Percentiles rank a stretch among this genome's conserved stretches.
These are phyloP conservation scores for Hsuehochloa calcarea DNA, from an alignment of 176 grass and related monocot genomes.

Conservation along the genomic window DNA sequence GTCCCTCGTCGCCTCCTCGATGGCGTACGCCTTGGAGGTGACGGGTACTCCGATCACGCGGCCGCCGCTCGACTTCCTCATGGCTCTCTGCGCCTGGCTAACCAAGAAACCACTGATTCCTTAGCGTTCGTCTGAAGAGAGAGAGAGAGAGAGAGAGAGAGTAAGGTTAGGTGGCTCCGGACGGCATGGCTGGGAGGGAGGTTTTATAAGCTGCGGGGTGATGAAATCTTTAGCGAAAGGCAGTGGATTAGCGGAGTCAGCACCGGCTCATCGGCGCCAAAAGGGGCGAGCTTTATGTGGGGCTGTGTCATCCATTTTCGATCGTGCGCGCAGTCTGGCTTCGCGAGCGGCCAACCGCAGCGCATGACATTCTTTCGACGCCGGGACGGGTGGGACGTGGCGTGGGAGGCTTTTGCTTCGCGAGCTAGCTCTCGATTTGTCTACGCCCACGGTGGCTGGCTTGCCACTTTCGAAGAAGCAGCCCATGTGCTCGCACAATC, in stretches of 20 bases:
- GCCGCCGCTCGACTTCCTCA: conserved; percentile 38
- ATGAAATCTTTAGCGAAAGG: conserved; percentile 38
- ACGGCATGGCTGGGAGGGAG: neutral
- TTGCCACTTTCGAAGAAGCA: conserved; percentile 35
- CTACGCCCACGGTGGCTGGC: conserved; percentile 25
- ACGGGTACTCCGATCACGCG: conserved; percentile 61
- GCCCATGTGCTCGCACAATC: conserved; percentile 46
- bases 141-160: neutral
- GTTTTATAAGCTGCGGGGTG: conserved; percentile 44
- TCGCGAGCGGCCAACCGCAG: conserved; percentile 9
- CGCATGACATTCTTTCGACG: conserved; percentile 18
- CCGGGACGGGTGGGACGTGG: neutral
- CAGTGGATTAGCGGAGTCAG: conserved; percentile 40
- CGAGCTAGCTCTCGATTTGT: neutral
- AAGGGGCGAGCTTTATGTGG: conserved; percentile 27
- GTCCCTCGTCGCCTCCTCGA: conserved; percentile 40
- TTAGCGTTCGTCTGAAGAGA: neutral
- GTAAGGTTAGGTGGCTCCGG: conserved; percentile 23
- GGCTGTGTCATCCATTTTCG: conserved; percentile 35
- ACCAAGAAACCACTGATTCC: neutral
- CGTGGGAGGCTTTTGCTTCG: neutral
- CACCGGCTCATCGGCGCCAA: conserved; percentile 34
- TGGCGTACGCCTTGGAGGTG: conserved; percentile 51
- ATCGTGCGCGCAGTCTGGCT: conserved; percentile 37
- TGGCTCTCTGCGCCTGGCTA: neutral